Evolutionary conservation across 192 early-diverging fungal species (phyloP), one percentile per base, ranked within the genome.

Genomic region (Entomortierella lignicola): DNA sequence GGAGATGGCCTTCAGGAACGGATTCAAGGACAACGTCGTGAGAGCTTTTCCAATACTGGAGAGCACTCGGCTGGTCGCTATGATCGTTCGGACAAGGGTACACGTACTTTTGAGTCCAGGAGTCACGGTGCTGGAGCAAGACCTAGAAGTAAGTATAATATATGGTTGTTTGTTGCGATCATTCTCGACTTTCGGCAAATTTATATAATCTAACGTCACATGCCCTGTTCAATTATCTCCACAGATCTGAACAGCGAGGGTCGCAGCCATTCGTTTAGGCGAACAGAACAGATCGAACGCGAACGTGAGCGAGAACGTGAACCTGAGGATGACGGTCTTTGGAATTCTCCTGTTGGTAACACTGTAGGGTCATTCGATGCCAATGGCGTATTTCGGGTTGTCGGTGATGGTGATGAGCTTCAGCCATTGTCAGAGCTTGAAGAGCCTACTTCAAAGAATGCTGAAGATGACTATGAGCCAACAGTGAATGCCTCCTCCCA

Each of bases 331-430:
- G 84, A 81, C 25, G 71, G 61, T 12, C 75, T 86, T 34, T 82
- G 82, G 71, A 89, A 91, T 62, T 82, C 83, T 21, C 84, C 86
- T 20, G 83, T 73, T 21, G 85, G 91, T 50, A 81, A 86, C 55
- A 80, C 77, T 17, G 85, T 92, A 5, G 91, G 91, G 2, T 85
- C 90, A 37, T 92, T 92, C 83, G 89, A 89, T 53, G 81, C 84
- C 23, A 89, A 91, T 56, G 91, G 91, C 26, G 86, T 92, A 41
- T 92, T 92, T 59, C 85, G 90, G 21, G 85, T 91, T 61, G 70
- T 82, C 18, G 81, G 68, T 21, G 72, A 71, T 43, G 82, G 82
- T 41, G 85, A 83, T 27, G 83, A 71, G 23, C 82, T 85, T 15
- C 66, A 82, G 32, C 50, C 81, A 26, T 62, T 80, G 48, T 60